Evolutionary conservation across 768 basidiomycete species (phyloP).

Genomic region (Pilatotrama ljubarskyi): DNA sequence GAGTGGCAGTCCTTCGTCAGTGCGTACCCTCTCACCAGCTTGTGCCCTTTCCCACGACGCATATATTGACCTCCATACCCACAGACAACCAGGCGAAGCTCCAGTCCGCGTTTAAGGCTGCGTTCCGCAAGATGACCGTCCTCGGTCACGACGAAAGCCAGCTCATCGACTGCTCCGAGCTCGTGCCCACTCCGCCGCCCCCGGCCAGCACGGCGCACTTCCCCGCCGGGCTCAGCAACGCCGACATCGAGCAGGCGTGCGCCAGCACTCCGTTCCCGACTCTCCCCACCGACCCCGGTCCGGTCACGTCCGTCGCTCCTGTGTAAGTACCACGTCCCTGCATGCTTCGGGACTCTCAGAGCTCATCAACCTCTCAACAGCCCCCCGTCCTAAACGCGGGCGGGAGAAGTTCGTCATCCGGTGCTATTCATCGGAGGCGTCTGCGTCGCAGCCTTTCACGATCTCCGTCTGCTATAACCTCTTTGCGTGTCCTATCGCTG

Average conservation of each 20-base stretch:
- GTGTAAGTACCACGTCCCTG: conserved; percentile 27
- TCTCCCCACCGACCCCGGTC: conserved; percentile 32
- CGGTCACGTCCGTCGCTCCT: conserved; percentile 33
- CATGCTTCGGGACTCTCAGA: too few species aligned
- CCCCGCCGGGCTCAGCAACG: conserved; percentile 27
- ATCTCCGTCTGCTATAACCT: too few species aligned
- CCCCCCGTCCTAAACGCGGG: conserved; percentile 9
- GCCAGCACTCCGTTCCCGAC: conserved; percentile 25
- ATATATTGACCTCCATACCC: not conserved
- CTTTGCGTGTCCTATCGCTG: too few species aligned
- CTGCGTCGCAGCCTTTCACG: too few species aligned
- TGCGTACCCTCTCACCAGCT: conserved; percentile 3
- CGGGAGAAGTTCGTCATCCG: not conserved
- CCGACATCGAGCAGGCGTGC: conserved; percentile 29
- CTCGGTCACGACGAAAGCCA: conserved; percentile 29
- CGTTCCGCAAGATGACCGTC: conserved; percentile 33
- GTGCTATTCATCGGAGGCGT: too few species aligned
- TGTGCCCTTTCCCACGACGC: not conserved
- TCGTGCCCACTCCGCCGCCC: conserved; percentile 18
- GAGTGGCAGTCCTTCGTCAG: conserved; percentile 36
- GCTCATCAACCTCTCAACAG: not conserved
- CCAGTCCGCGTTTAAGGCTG: conserved; percentile 27
- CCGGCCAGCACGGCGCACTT: conserved; percentile 20
- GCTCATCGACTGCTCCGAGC: conserved; percentile 23
- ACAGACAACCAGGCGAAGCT: conserved; percentile 30